phyloP scores from a whole-genome alignment of 768 basidiomycete genomes.

The Pleurotus citrinopileatus region DNA sequence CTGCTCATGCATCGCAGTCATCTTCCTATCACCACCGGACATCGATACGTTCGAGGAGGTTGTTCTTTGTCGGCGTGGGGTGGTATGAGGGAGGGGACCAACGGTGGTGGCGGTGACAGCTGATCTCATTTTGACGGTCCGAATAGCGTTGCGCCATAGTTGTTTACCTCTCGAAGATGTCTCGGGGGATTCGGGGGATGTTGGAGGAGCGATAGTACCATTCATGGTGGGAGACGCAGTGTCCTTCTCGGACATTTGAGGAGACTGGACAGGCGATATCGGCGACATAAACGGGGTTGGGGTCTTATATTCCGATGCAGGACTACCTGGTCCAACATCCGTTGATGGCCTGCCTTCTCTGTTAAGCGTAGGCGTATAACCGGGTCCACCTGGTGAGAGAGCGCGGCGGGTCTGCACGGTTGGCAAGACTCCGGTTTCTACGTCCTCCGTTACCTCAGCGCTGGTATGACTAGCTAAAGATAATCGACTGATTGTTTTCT shows the following conservation, averaged over 20 bases:
- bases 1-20: slow-evolving; percentile 27
- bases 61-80: slow-evolving; percentile 34
- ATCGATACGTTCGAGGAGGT: slow-evolving; percentile 24
- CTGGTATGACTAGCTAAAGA: slow-evolving; percentile 17
- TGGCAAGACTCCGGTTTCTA: slow-evolving; percentile 27
- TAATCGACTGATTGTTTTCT: slow-evolving; percentile 19
- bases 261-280: slow-evolving; percentile 10
- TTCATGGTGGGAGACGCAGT: neutral
- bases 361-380: neutral
- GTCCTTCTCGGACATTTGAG: slow-evolving; percentile 18
- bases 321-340: neutral
- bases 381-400: slow-evolving; percentile 5
- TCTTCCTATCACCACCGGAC: slow-evolving; percentile 22
- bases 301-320: neutral
- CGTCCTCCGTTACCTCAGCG: slow-evolving; percentile 22
- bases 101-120: slow-evolving; percentile 17
- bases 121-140: slow-evolving; percentile 40
- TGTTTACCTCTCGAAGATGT: slow-evolving; percentile 31
- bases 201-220: neutral
- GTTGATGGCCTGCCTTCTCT: neutral
- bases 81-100: slow-evolving; percentile 17
- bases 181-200: slow-evolving; percentile 9
- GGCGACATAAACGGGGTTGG: slow-evolving; percentile 7
- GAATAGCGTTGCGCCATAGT: slow-evolving; percentile 42
- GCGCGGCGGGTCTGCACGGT: slow-evolving; percentile 14